A percentile compares a stretch with the other conserved stretches of the same genome.
Evolutionary conservation across 169 alveolate species (phyloP).

Genomic region (Pseudocohnilembus persalinus): DNA sequence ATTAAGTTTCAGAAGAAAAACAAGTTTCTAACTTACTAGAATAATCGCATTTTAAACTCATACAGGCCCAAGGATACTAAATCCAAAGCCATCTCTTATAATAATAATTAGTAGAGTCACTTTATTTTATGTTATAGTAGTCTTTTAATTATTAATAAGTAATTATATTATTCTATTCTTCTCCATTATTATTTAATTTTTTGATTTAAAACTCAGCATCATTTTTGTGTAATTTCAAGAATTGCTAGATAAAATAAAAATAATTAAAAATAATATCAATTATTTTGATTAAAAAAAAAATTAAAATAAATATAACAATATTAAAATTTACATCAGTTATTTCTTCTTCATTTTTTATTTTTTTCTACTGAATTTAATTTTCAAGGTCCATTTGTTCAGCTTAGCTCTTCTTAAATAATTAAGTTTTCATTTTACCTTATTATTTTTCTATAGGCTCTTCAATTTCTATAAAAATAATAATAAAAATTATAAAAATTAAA

Average conservation of each 20-base stretch:
- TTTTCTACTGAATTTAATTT: background rate
- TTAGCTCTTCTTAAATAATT: background rate
- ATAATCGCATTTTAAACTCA: constrained; percentile 41
- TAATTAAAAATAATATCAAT: no score
- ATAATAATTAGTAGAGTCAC: constrained; percentile 48
- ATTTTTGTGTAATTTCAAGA: background rate
- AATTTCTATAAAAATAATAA: background rate
- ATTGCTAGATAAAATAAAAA: no score
- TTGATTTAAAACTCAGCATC: background rate
- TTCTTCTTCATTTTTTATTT: background rate
- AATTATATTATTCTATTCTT: background rate
- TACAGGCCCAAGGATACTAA: constrained; percentile 62
- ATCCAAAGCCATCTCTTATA: constrained; percentile 74
- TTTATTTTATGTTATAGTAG: constrained; percentile 19
- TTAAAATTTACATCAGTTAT: background rate
- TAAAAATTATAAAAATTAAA: no score
- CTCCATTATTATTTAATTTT: background rate
- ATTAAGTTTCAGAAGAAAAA: constrained; percentile 40
- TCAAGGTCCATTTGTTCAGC: background rate
- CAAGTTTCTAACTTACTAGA: constrained; percentile 41
- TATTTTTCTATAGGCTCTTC: background rate
- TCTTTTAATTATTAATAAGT: constrained; percentile 12
- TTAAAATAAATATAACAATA: no score
- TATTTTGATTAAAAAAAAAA: no score
- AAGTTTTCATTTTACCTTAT: constrained; percentile 23